phyloP scores from a whole-genome alignment of 2,329 filamentous ascomycete species.

The Exophiala mesophila region DNA sequence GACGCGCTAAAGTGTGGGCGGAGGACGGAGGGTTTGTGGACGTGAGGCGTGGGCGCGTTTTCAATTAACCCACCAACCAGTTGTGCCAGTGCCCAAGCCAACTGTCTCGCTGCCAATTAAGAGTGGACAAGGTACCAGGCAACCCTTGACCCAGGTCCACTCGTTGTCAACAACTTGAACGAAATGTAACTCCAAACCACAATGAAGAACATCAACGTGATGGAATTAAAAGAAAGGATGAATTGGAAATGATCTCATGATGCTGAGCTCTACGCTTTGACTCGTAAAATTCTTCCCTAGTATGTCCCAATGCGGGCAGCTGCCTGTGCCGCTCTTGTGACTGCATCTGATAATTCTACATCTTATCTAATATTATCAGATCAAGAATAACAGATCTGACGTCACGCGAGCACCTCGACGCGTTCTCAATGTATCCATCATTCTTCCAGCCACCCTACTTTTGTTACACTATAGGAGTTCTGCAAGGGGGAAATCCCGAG shows the following conservation, averaged over 20 bases:
- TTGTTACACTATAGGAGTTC: too few relatives aligned
- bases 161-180: neutral
- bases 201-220: too few relatives aligned
- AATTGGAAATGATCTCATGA: slow-evolving; percentile 1
- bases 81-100: too few relatives aligned
- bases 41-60: too few relatives aligned
- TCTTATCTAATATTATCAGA: slow-evolving; percentile 5
- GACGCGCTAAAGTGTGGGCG: neutral
- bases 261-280: neutral
- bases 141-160: neutral
- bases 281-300: neutral
- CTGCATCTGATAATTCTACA: slow-evolving; percentile 1
- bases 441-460: too few relatives aligned
- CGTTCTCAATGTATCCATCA: too few relatives aligned
- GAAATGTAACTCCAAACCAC: neutral
- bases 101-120: neutral
- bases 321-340: neutral
- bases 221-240: neutral
- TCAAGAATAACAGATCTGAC: neutral
- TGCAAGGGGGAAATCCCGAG: too few relatives aligned
- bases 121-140: neutral
- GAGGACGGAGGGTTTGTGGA: neutral
- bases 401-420: neutral
- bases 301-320: neutral
- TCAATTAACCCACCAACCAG: neutral